phyloP scores from a whole-genome alignment of 2,329 filamentous ascomycete genomes.

The Emericellopsis atlantica region DNA sequence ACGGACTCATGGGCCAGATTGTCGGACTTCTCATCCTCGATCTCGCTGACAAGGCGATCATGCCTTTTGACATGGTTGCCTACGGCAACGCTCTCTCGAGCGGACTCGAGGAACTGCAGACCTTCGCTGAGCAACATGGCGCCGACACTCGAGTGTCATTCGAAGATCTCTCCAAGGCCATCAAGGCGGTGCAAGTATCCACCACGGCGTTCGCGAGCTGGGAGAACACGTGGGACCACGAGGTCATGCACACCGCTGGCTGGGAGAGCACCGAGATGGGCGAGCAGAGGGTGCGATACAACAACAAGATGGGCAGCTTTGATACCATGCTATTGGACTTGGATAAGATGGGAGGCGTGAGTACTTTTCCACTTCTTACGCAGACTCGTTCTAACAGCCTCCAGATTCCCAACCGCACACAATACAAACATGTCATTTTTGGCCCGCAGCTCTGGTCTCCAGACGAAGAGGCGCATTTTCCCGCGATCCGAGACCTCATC shows the following conservation, averaged over 20 bases:
- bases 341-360: slow-evolving; percentile 58
- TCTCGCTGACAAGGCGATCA: slow-evolving; percentile 64
- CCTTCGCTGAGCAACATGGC: slow-evolving; percentile 37
- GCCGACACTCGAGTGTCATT: slow-evolving; percentile 11
- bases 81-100: slow-evolving; percentile 55
- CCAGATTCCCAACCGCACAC: slow-evolving; percentile 71
- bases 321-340: slow-evolving; percentile 76
- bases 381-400: slow-evolving; percentile 2
- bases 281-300: slow-evolving; percentile 59
- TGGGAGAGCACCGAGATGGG: slow-evolving; percentile 63
- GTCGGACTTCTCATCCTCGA: slow-evolving; percentile 76
- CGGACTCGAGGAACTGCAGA: slow-evolving; percentile 55
- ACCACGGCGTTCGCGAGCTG: slow-evolving; percentile 56
- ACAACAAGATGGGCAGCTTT: slow-evolving; percentile 66
- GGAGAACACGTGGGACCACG: slow-evolving; percentile 65
- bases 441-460: slow-evolving; percentile 66
- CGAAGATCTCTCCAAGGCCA: slow-evolving; percentile 36
- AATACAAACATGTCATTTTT: slow-evolving; percentile 90
- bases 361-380: slow-evolving; percentile 20
- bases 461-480: slow-evolving; percentile 29
- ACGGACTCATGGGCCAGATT: slow-evolving; percentile 66
- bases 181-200: slow-evolving; percentile 38
- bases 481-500: slow-evolving; percentile 73
- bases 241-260: slow-evolving; percentile 57
- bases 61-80: slow-evolving; percentile 68